phyloP scores from a whole-genome alignment of 2,329 filamentous ascomycete genomes.

The Colletotrichum sp. region DNA sequence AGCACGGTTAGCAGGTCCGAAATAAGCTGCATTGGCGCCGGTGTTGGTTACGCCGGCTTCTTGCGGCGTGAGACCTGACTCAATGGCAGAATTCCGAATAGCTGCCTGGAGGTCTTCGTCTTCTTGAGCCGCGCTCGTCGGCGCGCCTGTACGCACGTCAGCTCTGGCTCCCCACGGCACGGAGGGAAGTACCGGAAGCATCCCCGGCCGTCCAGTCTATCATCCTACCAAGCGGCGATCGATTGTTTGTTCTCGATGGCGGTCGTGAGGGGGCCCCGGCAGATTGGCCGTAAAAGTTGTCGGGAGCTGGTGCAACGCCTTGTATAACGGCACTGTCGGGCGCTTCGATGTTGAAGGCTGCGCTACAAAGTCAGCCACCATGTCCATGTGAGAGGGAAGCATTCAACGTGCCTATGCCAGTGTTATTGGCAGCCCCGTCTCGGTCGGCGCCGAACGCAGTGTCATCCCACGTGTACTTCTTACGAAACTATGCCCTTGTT shows the following conservation, averaged over 20 bases:
- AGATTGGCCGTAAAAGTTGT: constrained; percentile 35
- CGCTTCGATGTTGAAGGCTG: constrained; percentile 63
- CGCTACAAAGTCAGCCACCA: not conserved
- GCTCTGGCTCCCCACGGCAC: constrained; percentile 13
- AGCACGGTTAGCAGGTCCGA: constrained; percentile 63
- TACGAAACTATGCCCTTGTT: constrained; percentile 42
- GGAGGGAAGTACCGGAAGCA: constrained; percentile 19
- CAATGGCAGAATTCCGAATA: constrained; percentile 59
- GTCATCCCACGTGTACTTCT: constrained; percentile 63
- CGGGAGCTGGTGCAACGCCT: constrained; percentile 45
- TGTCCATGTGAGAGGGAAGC: not conserved
- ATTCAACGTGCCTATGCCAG: constrained; percentile 49
- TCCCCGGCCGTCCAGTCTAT: constrained; percentile 51
- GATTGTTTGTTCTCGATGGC: constrained; percentile 64
- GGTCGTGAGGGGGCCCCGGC: constrained; percentile 61
- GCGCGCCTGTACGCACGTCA: constrained; percentile 23
- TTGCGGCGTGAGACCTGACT: constrained; percentile 43
- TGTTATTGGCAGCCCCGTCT: constrained; percentile 50
- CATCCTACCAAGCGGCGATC: constrained; percentile 60
- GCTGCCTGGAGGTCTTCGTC: constrained; percentile 63
- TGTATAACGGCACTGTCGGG: constrained; percentile 48
- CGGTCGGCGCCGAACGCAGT: constrained; percentile 55
- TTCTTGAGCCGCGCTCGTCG: constrained; percentile 44
- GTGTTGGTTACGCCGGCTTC: constrained; percentile 56
- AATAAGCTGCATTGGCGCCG: constrained; percentile 45